A percentile compares a stretch with the other conserved stretches of the same genome.
Evolutionary conservation across 192 early-diverging fungal species (phyloP).

Genomic region (Coemansia sp.): DNA sequence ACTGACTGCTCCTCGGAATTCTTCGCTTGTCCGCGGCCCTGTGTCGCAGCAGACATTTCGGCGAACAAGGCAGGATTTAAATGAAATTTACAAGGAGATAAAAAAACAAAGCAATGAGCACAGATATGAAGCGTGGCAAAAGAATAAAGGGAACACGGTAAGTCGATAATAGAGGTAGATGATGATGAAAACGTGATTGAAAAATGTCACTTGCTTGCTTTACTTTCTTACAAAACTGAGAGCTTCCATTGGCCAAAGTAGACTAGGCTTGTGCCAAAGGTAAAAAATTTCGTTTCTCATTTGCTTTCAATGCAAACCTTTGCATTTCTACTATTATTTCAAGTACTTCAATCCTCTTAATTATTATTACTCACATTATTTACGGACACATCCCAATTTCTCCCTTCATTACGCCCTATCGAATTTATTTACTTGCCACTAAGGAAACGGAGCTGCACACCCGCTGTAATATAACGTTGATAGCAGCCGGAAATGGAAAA

Average conservation of each 20-base stretch:
- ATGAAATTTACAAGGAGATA: background rate
- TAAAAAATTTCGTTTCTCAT: too few species aligned
- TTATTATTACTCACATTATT: background rate
- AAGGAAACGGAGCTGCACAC: background rate
- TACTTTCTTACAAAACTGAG: too few species aligned
- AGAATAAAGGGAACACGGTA: too few species aligned
- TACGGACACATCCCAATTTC: background rate
- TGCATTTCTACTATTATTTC: too few species aligned
- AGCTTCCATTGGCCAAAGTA: too few species aligned
- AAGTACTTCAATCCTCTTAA: background rate
- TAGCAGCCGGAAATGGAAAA: slow-evolving; percentile 56
- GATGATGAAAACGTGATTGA: too few species aligned
- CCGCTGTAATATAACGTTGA: slow-evolving; percentile 12
- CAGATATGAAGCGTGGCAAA: too few species aligned
- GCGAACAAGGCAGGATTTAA: background rate
- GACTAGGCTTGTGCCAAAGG: too few species aligned
- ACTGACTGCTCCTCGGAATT: slow-evolving; percentile 13
- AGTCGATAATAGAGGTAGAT: too few species aligned
- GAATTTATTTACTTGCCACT: background rate
- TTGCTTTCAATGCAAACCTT: too few species aligned
- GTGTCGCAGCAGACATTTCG: background rate
- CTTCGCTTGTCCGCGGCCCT: background rate
- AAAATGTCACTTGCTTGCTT: too few species aligned
- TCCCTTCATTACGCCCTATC: background rate
- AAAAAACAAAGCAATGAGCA: background rate